Conservation (phyloP, 2,329 filamentous ascomycete genomes). For the Microsporum audouinii region DNA sequence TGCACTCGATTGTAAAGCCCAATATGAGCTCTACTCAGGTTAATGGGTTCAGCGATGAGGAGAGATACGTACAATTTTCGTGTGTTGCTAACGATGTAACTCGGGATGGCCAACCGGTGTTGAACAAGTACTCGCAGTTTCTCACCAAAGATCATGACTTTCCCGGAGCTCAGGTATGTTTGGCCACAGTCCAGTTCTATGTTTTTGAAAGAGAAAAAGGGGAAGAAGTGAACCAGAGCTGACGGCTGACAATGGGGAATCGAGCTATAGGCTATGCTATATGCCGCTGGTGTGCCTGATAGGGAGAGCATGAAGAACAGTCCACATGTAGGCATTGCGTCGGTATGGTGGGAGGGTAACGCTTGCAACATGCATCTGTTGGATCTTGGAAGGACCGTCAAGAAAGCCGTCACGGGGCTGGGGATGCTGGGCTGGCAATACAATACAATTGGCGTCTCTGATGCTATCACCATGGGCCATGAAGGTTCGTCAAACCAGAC, state of each 20-base stretch:
- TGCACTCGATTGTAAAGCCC: constrained; percentile 3
- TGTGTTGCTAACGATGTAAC: constrained; percentile 42
- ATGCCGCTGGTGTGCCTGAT: constrained; percentile 78
- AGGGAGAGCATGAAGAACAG: constrained; percentile 76
- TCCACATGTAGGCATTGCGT: constrained; percentile 81
- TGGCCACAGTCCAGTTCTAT: background rate
- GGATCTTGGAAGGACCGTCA: constrained; percentile 78
- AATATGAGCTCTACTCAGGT: constrained; percentile 1
- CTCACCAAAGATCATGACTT: constrained; percentile 81
- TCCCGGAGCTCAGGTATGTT: constrained; percentile 68
- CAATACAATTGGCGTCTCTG: constrained; percentile 79
- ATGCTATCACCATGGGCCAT: constrained; percentile 90
- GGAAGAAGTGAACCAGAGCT: too few relatives aligned
- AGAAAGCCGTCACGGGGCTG: constrained; percentile 65
- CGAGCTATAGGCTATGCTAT: constrained; percentile 70
- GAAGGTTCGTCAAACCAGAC: constrained; percentile 49
- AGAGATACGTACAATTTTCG: constrained; percentile 48
- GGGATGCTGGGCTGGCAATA: constrained; percentile 93
- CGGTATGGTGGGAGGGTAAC: constrained; percentile 96
- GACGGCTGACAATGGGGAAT: background rate
- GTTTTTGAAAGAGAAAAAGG: background rate
- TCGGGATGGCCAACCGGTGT: constrained; percentile 47
- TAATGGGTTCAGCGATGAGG: constrained; percentile 7
- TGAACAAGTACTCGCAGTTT: constrained; percentile 79
- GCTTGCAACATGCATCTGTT: constrained; percentile 76